Evolutionary conservation across 2,329 filamentous ascomycete species (phyloP).

Genomic region (Chaetomiaceae sp.): DNA sequence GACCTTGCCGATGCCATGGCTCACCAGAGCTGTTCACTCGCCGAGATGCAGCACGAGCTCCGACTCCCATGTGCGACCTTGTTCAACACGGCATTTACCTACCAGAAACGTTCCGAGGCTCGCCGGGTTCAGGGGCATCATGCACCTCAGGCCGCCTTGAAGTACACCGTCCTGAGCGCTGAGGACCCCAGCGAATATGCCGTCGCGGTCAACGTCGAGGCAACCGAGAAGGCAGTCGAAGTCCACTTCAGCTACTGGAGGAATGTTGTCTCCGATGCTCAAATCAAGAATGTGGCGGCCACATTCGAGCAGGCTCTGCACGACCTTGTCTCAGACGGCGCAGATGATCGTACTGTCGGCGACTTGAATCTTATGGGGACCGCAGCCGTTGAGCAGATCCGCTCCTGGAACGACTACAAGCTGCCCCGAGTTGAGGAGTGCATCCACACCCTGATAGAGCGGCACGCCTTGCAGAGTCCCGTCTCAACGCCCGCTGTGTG

Average conservation of each 20-base stretch:
- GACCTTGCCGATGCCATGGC: constrained; percentile 43
- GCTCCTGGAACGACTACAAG: constrained; percentile 21
- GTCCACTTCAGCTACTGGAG: constrained; percentile 25
- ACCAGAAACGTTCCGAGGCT: constrained; percentile 25
- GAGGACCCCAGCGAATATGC: constrained; percentile 31
- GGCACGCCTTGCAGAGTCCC: constrained; percentile 34
- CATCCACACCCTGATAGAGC: constrained; percentile 21
- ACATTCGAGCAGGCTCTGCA: constrained; percentile 28
- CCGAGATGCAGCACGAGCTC: constrained; percentile 38
- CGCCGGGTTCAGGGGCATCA: not conserved
- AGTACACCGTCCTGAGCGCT: constrained; percentile 20
- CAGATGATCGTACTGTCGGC: constrained; percentile 22
- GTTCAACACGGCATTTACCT: constrained; percentile 33
- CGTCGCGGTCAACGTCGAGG: constrained; percentile 30
- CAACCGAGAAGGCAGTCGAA: constrained; percentile 18
- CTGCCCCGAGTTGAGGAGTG: constrained; percentile 20
- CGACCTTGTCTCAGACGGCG: constrained; percentile 14
- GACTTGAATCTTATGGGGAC: constrained; percentile 26
- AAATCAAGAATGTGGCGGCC: constrained; percentile 21
- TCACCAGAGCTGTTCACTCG: constrained; percentile 46
- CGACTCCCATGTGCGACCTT: constrained; percentile 22
- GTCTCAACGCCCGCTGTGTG: constrained; percentile 28
- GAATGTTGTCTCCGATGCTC: constrained; percentile 22
- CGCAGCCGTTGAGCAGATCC: constrained; percentile 12
- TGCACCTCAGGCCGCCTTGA: constrained; percentile 3